Evolutionary conservation across 1,284 basidiomycete species (phyloP), one percentile per base, ranked within the genome.

Genomic region (Fomitopsis palustris): DNA sequence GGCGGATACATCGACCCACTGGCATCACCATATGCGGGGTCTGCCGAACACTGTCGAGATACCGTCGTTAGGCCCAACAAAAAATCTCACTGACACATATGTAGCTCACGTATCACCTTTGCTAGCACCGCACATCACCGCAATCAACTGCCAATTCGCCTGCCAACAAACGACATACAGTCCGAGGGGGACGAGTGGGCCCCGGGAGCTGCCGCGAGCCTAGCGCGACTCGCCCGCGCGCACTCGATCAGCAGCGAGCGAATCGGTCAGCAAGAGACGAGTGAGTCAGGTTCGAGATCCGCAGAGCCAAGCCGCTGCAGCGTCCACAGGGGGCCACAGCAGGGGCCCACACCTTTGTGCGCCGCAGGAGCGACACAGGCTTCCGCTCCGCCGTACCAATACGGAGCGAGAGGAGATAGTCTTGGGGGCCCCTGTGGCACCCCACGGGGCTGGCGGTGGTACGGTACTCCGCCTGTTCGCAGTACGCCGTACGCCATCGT

Each of bases 361-460:
- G 25, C 12, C 17, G n/a, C 23, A 27, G 23, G 23, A 27, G 21
- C 8, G 43, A 8, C 23, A 16, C 14, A 3, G 41, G 8, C n/a
- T 43, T 43, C 41, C 27, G 43, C 23, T 9, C 21, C 23, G 43
- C 45, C 23, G 23, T 21, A 21, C 23, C 41, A 16, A n/a, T 29
- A 29, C 42, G 23, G 42, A 45, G 42, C 42, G 42, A 43, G 25
- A 37, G 35, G 35, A 37, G 35, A 37, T 37, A 37, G 35, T 14
- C 35, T n/a, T 3, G 45, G 9, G 29, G 55, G 39, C 55, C 55
- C 55, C 55, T 29, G 38, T 19, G 25, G 45, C 45, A 23, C 45
- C 55, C 55, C 55, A 51, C 37, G 55, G 55, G 55, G 55, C 23
- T 29, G 12, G 16, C 41, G 54, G 54, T 14, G n/a, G 31, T 7